Conservation (phyloP, 2,329 filamentous ascomycete species). For the Sporothrix sp. region DNA sequence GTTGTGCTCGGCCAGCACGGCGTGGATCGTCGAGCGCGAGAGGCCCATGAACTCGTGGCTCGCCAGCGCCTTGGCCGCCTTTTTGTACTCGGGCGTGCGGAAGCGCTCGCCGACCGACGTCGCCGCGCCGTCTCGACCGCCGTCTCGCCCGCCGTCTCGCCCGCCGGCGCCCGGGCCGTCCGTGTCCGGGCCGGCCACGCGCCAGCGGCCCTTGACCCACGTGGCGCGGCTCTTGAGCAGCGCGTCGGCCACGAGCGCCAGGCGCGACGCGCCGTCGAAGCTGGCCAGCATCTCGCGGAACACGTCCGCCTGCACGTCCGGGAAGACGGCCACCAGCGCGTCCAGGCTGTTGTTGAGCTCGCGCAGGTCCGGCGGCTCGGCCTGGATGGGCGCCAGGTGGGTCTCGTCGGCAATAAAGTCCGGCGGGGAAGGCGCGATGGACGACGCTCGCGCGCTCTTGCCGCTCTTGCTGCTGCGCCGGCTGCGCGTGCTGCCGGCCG, state of each 20-base stretch:
- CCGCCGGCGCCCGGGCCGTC: not conserved
- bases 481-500: not conserved
- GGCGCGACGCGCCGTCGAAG: conserved; percentile 65
- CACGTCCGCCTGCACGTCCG: conserved; percentile 71
- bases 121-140: not conserved
- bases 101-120: conserved; percentile 57
- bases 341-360: conserved; percentile 62
- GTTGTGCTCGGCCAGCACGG: conserved; percentile 71
- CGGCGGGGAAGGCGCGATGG: conserved; percentile 14
- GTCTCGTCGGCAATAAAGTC: conserved; percentile 48
- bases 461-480: not conserved
- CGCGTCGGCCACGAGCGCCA: conserved; percentile 68
- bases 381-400: conserved; percentile 38
- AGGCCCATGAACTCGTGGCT: conserved; percentile 69
- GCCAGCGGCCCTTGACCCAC: conserved; percentile 62
- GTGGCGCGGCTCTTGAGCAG: conserved; percentile 61
- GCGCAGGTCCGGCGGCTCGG: conserved; percentile 52
- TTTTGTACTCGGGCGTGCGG: conserved; percentile 55
- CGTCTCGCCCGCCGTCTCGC: not conserved
- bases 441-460: not conserved
- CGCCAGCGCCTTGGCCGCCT: conserved; percentile 57
- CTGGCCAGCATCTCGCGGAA: conserved; percentile 71
- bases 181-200: conserved; percentile 30
- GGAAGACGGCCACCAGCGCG: conserved; percentile 62
- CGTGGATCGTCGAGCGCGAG: conserved; percentile 63